Evolutionary conservation across 208 protist species (phyloP).

Genomic region (Vickermania ingenoplastis): DNA sequence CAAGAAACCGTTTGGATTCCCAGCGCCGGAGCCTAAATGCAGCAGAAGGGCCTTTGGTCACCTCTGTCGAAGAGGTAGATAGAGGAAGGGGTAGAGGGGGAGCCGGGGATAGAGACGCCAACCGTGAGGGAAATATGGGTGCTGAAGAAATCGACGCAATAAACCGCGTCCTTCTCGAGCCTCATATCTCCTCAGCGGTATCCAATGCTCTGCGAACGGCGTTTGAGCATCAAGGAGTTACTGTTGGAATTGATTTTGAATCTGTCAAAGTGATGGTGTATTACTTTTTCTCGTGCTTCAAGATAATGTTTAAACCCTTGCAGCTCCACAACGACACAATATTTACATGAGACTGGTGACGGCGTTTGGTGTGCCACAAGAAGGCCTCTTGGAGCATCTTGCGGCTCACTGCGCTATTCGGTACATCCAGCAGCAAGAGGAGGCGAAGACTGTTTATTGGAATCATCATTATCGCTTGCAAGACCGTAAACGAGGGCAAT

Average conservation of each 20-base stretch:
- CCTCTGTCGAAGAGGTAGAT: not conserved
- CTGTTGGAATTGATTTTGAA: slow-evolving; percentile 18
- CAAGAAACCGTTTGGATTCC: not conserved
- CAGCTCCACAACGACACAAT: slow-evolving; percentile 18
- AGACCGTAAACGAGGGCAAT: too few species aligned
- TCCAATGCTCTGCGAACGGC: slow-evolving; percentile 11
- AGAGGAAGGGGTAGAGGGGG: not conserved
- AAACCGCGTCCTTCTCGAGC: slow-evolving; percentile 11
- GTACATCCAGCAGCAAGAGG: slow-evolving; percentile 21
- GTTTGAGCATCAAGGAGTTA: slow-evolving; percentile 15
- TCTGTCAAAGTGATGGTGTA: slow-evolving; percentile 17
- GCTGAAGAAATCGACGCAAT: slow-evolving; percentile 13
- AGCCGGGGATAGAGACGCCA: not conserved
- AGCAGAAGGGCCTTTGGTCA: not conserved
- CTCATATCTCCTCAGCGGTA: slow-evolving; percentile 6
- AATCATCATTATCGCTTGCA: slow-evolving; percentile 8
- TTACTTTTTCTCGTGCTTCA: slow-evolving; percentile 21
- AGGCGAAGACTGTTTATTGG: slow-evolving; percentile 9
- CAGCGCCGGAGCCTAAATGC: not conserved
- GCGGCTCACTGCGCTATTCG: slow-evolving; percentile 23
- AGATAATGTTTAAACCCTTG: slow-evolving; percentile 20
- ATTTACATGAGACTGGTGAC: slow-evolving; percentile 20
- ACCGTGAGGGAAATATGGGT: not conserved
- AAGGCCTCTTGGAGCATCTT: slow-evolving; percentile 16
- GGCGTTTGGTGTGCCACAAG: slow-evolving; percentile 23